Percentiles rank a stretch among this genome's conserved stretches.
Conservation (phyloP, 1,284 basidiomycete genomes). For the Tilletia setariae region DNA sequence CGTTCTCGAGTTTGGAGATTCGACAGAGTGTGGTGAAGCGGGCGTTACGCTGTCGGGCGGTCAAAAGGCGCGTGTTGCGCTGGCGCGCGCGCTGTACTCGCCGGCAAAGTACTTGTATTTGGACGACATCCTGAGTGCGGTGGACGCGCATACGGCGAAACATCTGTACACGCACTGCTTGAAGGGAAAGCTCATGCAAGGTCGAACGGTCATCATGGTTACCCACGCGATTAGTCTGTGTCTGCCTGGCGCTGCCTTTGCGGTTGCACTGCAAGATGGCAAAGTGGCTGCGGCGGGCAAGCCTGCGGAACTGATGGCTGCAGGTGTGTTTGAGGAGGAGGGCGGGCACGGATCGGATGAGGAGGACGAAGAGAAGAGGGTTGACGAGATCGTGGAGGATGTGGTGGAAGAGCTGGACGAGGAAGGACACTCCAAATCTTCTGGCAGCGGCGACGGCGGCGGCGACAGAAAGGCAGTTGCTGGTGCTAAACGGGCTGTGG, state of each 20-base stretch:
- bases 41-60: conserved; percentile 72
- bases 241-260: conserved; percentile 66
- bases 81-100: conserved; percentile 87
- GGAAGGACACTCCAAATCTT: conserved; percentile 31
- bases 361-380: conserved; percentile 24
- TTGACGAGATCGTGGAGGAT: conserved; percentile 13
- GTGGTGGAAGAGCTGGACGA: conserved; percentile 25
- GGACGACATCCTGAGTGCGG: conserved; percentile 85
- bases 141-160: conserved; percentile 82
- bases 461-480: not conserved
- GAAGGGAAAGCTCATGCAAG: conserved; percentile 64
- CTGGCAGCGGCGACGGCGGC: not conserved
- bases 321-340: conserved; percentile 60
- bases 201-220: conserved; percentile 74
- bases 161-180: conserved; percentile 69
- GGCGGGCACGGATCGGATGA: conserved; percentile 2
- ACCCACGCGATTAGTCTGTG: conserved; percentile 80
- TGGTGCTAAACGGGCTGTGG: not conserved
- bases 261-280: conserved; percentile 71
- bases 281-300: conserved; percentile 68
- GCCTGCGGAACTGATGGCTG: conserved; percentile 63
- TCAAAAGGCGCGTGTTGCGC: conserved; percentile 74
- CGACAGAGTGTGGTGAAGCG: conserved; percentile 84
- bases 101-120: conserved; percentile 77
- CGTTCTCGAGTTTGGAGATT: conserved; percentile 90